Conservation (phyloP, 345 rosid genomes). For the Pistacia atlantica region DNA sequence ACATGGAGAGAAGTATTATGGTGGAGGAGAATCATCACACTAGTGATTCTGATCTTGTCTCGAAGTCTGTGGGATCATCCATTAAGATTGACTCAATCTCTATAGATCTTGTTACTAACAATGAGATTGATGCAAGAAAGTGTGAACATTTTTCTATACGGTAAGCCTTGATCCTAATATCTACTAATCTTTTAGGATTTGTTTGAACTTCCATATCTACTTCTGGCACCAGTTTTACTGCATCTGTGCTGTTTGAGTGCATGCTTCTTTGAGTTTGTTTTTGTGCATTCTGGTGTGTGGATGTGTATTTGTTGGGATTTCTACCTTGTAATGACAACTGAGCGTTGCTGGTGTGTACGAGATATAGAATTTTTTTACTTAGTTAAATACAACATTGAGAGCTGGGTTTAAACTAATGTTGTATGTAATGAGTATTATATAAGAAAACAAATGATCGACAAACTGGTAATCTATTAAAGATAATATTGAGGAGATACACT, state of each 20-base stretch:
- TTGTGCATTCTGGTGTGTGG: not conserved
- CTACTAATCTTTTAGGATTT: not conserved
- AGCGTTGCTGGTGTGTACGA: not conserved
- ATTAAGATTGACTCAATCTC: slow-evolving; percentile 58
- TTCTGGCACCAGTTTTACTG: not conserved
- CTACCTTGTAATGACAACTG: not conserved
- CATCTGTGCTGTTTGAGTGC: not conserved
- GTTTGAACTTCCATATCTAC: not conserved
- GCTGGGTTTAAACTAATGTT: slow-evolving; percentile 1
- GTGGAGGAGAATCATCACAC: slow-evolving; percentile 37
- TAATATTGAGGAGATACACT: not conserved
- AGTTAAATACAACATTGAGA: not conserved
- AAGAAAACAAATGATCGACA: not conserved
- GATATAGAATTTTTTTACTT: not conserved
- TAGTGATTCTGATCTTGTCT: slow-evolving; percentile 30
- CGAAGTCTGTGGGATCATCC: slow-evolving; percentile 47
- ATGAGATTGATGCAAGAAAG: slow-evolving; percentile 34
- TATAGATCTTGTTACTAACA: slow-evolving; percentile 48
- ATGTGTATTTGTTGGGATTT: not conserved
- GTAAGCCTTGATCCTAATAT: slow-evolving; percentile 40
- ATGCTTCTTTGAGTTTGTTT: not conserved
- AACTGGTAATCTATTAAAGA: slow-evolving; percentile 4
- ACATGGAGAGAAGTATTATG: slow-evolving; percentile 27
- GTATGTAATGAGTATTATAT: slow-evolving; percentile 1
- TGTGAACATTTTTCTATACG: slow-evolving; percentile 78